Evolutionary conservation across 2,329 filamentous ascomycete species (phyloP), one percentile per base, ranked within the genome.

Genomic region (Colletotrichum sojae): DNA sequence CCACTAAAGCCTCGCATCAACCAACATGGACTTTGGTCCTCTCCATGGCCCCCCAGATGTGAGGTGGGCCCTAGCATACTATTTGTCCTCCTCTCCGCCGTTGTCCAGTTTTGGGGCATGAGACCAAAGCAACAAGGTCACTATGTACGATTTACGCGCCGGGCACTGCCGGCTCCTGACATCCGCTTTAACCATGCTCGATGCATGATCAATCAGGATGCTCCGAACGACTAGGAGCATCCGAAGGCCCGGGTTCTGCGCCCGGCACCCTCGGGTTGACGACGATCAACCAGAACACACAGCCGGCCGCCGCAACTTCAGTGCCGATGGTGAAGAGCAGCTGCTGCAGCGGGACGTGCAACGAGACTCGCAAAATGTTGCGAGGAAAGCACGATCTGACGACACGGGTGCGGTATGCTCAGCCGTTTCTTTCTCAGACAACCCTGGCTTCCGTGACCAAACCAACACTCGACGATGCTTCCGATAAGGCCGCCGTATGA

Each of bases 131-230:
- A 68, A 57, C 39, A 57, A 54, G 46, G 57, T 70, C 67, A 70
- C 67, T 70, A 70, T 68, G 64, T 70, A 70, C 67, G 67, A 70
- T 68, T 70, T 70, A 70, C 57, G 67, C 40, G 63, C 67, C 52
- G 22, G 43, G 13, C 45, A 18, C 43, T 22, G 43, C 62, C 49
- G 45, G 16, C 8, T 27, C 45, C 40, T 25, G 25, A 18, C 20
- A 25, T 46, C 27, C 18, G n/a, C 48, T 48, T 16, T 43, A 40
- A 40, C 57, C 56, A 54, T 40, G 39, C 55, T 46, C 36, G 49
- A 43, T 27, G 62, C 39, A 43, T 40, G 13, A 51, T 39, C 20
- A 46, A 18, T 43, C 56, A 20, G 13, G 31, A 53, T 18, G 27
- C 20, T 39, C 27, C 16, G 53, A n/a, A 39, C 20, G 27, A 39